Base-by-base conservation (phyloP, 305 asterid species). In the Nicotiana rustica region DNA sequence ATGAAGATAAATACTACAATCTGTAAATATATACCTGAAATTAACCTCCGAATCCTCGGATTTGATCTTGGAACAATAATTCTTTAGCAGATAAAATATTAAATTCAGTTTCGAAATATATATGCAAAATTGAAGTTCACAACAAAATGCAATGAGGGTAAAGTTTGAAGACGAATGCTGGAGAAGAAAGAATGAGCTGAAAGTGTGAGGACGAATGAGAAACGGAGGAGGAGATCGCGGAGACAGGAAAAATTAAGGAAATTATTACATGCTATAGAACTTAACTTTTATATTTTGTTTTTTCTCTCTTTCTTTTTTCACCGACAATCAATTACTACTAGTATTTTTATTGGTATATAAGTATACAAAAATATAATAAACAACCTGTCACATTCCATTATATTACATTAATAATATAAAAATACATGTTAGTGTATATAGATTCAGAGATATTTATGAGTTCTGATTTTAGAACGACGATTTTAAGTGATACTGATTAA, bases 11-110 rank as follows among this genome's bases (percentile, higher is more conserved):
- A 71, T 18, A 38, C 77, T 38, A 69, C 33, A 44, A 70, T 44
- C 17, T 19, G 3, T 10, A 69, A 70, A 70, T 10, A 35, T 10
- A 70, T 44, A 71, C 78, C 78, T 71, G 35, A 71, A 71, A 71
- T 71, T 71, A 71, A 71, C 79, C 61, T 71, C 60, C 19, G 60
- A 19, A 71, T 44, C 70, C 44, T 65, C 77, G 18, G n/a, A 70
- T 70, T 70, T 49, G 44, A 73, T 25, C 44, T 25, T 47, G 61
- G 25, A 49, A 49, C 79, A 13, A 71, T 19, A 71, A 10, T 2
- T 29, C 14, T 36, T 68, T 36, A 18, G 59, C 12, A 41, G 41
- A 70, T 41, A 41, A 33, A 10, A 36, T 9, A 38, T n/a, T n/a
- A 25, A 38, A 70, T 10, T 41, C 5, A 38, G 33, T 69, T n/a